Conservation (phyloP, 768 basidiomycete genomes). For the Amanita jacksonii region DNA sequence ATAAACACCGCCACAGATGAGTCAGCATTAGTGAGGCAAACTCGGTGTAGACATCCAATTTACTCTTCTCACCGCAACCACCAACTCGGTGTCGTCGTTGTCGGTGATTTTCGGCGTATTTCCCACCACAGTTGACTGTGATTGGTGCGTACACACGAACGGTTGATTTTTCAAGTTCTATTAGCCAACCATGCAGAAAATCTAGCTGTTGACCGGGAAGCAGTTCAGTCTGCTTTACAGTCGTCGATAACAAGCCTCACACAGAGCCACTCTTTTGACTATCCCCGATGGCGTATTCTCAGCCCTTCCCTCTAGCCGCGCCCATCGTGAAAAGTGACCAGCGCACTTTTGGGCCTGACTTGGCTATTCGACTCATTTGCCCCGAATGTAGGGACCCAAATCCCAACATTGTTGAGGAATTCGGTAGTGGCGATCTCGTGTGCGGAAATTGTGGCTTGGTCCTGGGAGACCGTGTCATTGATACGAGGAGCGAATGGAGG, state of each 20-base stretch:
- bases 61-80: slow-evolving; percentile 2
- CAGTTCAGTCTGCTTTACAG: not conserved
- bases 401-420: slow-evolving; percentile 95
- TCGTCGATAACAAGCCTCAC: not conserved
- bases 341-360: slow-evolving; percentile 67
- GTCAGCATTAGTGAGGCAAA: too few relatives aligned
- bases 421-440: slow-evolving; percentile 95
- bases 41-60: not conserved
- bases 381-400: slow-evolving; percentile 92
- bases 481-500: slow-evolving; percentile 97
- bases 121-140: slow-evolving; percentile 1
- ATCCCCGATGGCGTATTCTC: slow-evolving; percentile 71
- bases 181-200: not conserved
- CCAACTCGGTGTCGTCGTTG: slow-evolving; percentile 3
- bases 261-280: slow-evolving; percentile 12
- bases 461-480: slow-evolving; percentile 91
- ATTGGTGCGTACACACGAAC: slow-evolving; percentile 1
- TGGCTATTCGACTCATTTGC: slow-evolving; percentile 85
- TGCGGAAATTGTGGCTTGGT: slow-evolving; percentile 91
- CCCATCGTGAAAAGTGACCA: slow-evolving; percentile 43
- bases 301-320: slow-evolving; percentile 74
- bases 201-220: not conserved
- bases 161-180: not conserved
- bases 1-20: too few relatives aligned
- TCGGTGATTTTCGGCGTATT: slow-evolving; percentile 4